Percentiles rank a stretch among this genome's conserved stretches.
phyloP scores from a whole-genome alignment of 139 green algal genomes.

The Chlorella vulgaris region DNA sequence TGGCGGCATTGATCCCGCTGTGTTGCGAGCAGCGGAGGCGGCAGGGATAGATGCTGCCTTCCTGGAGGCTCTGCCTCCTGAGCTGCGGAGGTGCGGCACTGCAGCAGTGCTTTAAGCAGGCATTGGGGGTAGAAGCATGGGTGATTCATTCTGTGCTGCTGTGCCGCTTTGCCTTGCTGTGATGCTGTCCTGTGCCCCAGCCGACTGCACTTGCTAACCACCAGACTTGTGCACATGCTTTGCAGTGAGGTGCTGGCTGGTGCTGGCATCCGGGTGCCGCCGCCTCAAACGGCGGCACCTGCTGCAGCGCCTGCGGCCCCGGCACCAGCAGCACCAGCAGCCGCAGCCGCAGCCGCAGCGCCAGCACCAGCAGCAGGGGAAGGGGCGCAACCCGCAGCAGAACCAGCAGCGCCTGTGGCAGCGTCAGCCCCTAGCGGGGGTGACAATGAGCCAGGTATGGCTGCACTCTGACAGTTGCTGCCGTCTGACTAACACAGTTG shows the following conservation, averaged over 20 bases:
- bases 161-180: background rate
- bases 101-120: conserved; percentile 47
- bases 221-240: background rate
- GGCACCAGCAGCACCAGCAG: background rate
- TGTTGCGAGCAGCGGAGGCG: conserved; percentile 26
- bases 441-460: background rate
- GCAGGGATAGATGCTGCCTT: conserved; percentile 81
- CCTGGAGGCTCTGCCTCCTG: conserved; percentile 75
- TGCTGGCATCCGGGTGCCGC: conserved; percentile 16
- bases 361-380: conserved; percentile 1
- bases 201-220: background rate
- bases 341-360: too few species aligned
- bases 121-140: conserved; percentile 48
- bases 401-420: too few species aligned
- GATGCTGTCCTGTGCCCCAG: background rate
- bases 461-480: background rate
- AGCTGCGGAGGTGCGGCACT: conserved; percentile 50
- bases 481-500: background rate
- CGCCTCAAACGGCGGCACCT: conserved; percentile 14
- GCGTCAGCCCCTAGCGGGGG: background rate
- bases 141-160: background rate
- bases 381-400: background rate
- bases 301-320: background rate
- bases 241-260: conserved; percentile 24
- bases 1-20: conserved; percentile 17